These are phyloP conservation scores for Gomphus sp. DNA, from an alignment of 1,284 basidiomycete genomes.

Conservation along the genomic window DNA sequence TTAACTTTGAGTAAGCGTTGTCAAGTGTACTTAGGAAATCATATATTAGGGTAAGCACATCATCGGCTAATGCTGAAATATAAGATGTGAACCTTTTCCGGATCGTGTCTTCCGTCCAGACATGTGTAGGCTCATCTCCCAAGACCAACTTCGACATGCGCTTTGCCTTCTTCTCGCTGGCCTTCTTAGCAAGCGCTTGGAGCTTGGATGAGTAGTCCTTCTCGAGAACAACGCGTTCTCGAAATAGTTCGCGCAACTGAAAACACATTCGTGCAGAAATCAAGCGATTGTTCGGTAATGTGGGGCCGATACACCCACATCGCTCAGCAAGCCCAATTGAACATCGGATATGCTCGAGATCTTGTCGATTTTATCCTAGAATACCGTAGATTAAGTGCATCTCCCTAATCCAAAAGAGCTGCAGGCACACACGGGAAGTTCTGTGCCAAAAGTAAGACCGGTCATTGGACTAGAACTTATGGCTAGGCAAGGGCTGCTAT, in stretches of 20 bases:
- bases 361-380: conserved; percentile 31
- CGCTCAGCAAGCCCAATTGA: conserved; percentile 53
- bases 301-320: conserved; percentile 32
- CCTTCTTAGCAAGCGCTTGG: conserved; percentile 54
- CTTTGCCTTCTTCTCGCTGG: conserved; percentile 60
- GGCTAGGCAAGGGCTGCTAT: neutral
- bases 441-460: neutral
- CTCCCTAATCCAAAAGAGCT: neutral
- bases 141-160: conserved; percentile 44
- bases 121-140: conserved; percentile 58
- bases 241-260: conserved; percentile 64
- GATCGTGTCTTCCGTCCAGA: conserved; percentile 44
- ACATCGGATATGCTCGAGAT: conserved; percentile 39
- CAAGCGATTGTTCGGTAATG: conserved; percentile 1
- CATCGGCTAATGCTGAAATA: neutral
- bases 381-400: neutral
- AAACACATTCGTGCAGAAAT: neutral
- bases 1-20: conserved; percentile 55
- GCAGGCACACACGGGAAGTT: conserved; percentile 5
- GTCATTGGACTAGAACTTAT: neutral
- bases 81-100: conserved; percentile 41
- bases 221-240: conserved; percentile 56
- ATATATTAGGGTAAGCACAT: neutral
- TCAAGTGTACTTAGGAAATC: conserved; percentile 47
- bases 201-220: conserved; percentile 68